phyloP scores from a whole-genome alignment of 1,284 basidiomycete species.

The Sutorius eximius region DNA sequence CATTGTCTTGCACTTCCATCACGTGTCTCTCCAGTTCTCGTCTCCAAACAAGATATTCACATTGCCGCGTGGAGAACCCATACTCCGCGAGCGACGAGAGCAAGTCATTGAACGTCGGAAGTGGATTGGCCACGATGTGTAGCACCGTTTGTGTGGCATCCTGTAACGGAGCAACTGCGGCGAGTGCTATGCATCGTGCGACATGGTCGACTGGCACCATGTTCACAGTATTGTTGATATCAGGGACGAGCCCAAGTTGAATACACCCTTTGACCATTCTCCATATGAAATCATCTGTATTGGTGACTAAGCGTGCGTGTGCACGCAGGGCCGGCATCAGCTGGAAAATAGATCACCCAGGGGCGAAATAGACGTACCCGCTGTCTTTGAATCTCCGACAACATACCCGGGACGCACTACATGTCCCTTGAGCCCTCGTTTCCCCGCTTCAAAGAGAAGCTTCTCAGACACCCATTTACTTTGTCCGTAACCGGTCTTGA shows the following conservation, averaged over 20 bases:
- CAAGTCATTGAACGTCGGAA: conserved; percentile 89
- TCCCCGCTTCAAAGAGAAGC: conserved; percentile 87
- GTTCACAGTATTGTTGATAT: conserved; percentile 98
- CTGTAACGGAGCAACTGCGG: conserved; percentile 58
- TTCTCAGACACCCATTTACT: conserved; percentile 99
- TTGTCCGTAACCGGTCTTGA: conserved; percentile 96
- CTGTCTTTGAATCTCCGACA: conserved; percentile 87
- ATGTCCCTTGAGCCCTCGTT: conserved; percentile 82
- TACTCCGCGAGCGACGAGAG: conserved; percentile 76
- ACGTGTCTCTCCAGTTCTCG: conserved; percentile 93
- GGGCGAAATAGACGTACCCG: conserved; percentile 55
- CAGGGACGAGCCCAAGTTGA: conserved; percentile 92
- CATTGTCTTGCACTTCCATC: conserved; percentile 91
- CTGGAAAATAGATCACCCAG: conserved; percentile 5
- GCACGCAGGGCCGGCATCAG: conserved; percentile 10
- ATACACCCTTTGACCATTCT: conserved; percentile 96
- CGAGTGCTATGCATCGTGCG: conserved; percentile 77
- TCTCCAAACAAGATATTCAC: conserved; percentile 93
- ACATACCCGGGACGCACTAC: conserved; percentile 96
- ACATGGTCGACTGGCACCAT: conserved; percentile 99
- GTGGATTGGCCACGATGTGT: conserved; percentile 87
- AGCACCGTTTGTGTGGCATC: conserved; percentile 67
- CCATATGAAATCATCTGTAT: conserved; percentile 99
- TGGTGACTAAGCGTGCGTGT: conserved; percentile 66
- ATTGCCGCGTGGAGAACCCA: conserved; percentile 78